phyloP scores from a whole-genome alignment of 169 alveolate species.

The Babesia sp. region DNA sequence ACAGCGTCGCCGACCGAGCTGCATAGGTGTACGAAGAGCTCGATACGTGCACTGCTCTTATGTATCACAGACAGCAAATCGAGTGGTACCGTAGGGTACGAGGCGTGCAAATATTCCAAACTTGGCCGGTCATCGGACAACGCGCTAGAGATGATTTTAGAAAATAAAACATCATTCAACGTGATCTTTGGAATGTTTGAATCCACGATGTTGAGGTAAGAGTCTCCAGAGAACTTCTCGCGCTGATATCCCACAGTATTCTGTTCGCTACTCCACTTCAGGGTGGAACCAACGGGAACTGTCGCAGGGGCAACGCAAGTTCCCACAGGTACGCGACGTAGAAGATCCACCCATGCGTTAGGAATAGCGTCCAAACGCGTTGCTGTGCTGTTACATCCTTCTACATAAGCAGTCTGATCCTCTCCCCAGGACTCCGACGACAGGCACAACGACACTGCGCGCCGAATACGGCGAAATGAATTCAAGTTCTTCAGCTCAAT shows the following conservation, averaged over 20 bases:
- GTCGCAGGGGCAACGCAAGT: neutral
- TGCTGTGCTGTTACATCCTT: neutral
- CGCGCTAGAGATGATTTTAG: neutral
- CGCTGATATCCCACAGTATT: slow-evolving; percentile 35
- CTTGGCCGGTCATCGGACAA: slow-evolving; percentile 3
- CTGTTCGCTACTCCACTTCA: slow-evolving; percentile 37
- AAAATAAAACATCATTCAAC: slow-evolving; percentile 14
- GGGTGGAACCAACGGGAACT: slow-evolving; percentile 26
- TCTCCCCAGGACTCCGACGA: slow-evolving; percentile 1
- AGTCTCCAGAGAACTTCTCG: slow-evolving; percentile 11
- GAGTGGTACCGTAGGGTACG: slow-evolving; percentile 34
- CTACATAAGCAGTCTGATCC: neutral
- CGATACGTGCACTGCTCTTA: slow-evolving; percentile 16
- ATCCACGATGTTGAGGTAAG: slow-evolving; percentile 43
- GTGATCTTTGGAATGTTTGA: slow-evolving; percentile 46
- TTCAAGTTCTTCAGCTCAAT: slow-evolving; percentile 75
- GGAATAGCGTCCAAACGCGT: neutral
- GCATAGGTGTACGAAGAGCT: slow-evolving; percentile 21
- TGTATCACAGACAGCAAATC: slow-evolving; percentile 36
- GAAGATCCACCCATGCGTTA: neutral
- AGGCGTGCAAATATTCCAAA: slow-evolving; percentile 2
- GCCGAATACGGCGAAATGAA: slow-evolving; percentile 66
- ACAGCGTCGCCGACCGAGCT: slow-evolving; percentile 15
- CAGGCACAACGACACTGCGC: slow-evolving; percentile 25
- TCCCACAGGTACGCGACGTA: neutral